Percentiles rank a stretch among this genome's conserved stretches.
phyloP scores from a whole-genome alignment of 1,284 basidiomycete genomes.

The Coniferiporia sulphurascens region DNA sequence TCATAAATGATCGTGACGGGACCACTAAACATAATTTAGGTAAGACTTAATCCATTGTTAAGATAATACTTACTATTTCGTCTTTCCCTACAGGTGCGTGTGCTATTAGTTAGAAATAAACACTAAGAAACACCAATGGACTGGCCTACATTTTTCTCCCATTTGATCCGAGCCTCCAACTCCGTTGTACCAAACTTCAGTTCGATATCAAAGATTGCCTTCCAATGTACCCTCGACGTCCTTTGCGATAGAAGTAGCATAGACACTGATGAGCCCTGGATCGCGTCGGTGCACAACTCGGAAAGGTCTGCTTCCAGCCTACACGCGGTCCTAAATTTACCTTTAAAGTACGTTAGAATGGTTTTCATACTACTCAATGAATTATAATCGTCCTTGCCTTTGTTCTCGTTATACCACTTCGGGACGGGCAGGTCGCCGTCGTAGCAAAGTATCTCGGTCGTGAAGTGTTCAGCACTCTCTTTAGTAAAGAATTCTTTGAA shows the following conservation, averaged over 20 bases:
- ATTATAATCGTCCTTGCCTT: not conserved
- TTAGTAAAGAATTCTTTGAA: not conserved
- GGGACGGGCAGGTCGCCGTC: conserved; percentile 3
- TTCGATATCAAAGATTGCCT: conserved; percentile 73
- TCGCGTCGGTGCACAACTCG: conserved; percentile 37
- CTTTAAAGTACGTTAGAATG: conserved; percentile 29
- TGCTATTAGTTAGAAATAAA: not conserved
- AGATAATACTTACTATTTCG: conserved; percentile 51
- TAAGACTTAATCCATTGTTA: conserved; percentile 11
- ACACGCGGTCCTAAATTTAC: conserved; percentile 68
- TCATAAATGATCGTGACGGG: conserved; percentile 64
- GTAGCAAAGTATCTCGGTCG: not conserved
- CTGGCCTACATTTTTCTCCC: conserved; percentile 62
- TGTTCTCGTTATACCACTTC: conserved; percentile 13
- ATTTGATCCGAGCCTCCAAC: conserved; percentile 74
- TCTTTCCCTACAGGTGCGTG: conserved; percentile 40
- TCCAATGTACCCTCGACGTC: conserved; percentile 57
- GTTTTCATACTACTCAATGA: not conserved
- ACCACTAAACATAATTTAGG: conserved; percentile 39
- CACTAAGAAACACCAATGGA: not conserved
- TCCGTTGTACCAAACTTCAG: conserved; percentile 77
- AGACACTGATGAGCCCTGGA: conserved; percentile 42
- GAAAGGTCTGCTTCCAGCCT: conserved; percentile 71
- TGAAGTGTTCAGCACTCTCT: not conserved
- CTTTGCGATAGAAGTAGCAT: conserved; percentile 25